A percentile compares a stretch with the other conserved stretches of the same genome.
phyloP scores from a whole-genome alignment of 495 filamentous ascomycete species.

The Hapsidospora chrysogenum region DNA sequence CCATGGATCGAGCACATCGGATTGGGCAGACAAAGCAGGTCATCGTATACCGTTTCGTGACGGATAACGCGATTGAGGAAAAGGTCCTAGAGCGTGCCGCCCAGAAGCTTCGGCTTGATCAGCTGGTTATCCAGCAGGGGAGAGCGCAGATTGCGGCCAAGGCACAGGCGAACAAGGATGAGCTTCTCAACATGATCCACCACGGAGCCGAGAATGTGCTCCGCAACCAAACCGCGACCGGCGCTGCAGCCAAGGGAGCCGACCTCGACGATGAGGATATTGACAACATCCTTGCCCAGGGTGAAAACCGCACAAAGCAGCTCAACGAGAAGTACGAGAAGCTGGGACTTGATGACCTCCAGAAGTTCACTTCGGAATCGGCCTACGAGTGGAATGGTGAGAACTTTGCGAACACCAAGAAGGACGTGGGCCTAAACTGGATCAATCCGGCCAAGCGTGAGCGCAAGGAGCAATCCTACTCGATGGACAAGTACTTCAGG shows the following conservation, averaged over 20 bases:
- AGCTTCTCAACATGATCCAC: constrained; percentile 94
- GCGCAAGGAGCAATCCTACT: constrained; percentile 94
- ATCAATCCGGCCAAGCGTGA: constrained; percentile 98
- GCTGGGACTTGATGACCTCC: constrained; percentile 93
- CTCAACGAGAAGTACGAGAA: constrained; percentile 91
- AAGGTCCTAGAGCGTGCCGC: constrained; percentile 95
- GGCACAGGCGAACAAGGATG: constrained; percentile 80
- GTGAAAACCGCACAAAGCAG: constrained; percentile 76
- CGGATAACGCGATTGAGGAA: constrained; percentile 95
- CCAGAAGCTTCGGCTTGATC: constrained; percentile 91
- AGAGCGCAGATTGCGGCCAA: constrained; percentile 84
- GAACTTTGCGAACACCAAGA: constrained; percentile 81
- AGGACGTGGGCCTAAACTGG: constrained; percentile 89
- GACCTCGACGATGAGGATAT: constrained; percentile 76
- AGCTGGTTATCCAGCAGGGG: constrained; percentile 98
- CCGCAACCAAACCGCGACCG: constrained; percentile 44
- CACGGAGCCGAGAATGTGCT: constrained; percentile 95
- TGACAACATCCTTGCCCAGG: constrained; percentile 68
- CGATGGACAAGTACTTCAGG: constrained; percentile 97
- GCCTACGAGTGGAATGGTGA: constrained; percentile 98
- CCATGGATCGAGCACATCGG: constrained; percentile 96
- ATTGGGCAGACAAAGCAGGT: constrained; percentile 99
- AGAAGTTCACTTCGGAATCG: constrained; percentile 94
- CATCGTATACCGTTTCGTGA: constrained; percentile 88
- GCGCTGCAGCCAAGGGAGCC: constrained; percentile 37